Conservation (phyloP, 805 yeast species). For the Ogataea populi-albae region DNA sequence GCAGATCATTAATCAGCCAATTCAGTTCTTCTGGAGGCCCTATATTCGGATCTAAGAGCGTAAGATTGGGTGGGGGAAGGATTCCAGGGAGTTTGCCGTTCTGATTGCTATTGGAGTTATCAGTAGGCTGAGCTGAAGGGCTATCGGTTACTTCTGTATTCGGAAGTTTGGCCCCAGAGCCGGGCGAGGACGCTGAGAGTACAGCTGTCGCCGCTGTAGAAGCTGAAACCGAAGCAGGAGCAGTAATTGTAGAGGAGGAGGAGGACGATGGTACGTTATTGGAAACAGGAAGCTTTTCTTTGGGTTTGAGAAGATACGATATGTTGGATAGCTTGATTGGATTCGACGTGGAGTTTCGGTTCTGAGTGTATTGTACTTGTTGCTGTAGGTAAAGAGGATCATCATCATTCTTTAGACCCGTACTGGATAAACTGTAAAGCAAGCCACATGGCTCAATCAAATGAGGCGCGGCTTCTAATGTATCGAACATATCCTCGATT, state of each 20-base stretch:
- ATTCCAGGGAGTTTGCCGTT: conserved; percentile 6
- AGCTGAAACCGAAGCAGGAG: conserved; percentile 11
- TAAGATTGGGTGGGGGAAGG: conserved; percentile 22
- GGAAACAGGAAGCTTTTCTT: conserved; percentile 5
- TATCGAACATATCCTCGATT: conserved; percentile 64
- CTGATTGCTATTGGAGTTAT: neutral
- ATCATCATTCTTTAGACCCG: conserved; percentile 58
- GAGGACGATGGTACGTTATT: conserved; percentile 13
- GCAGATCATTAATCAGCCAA: conserved; percentile 67
- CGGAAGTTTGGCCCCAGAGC: neutral
- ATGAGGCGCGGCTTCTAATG: conserved; percentile 63
- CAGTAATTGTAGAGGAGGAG: conserved; percentile 18
- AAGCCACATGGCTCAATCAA: conserved; percentile 69
- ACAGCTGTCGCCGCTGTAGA: conserved; percentile 11
- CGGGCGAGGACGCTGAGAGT: conserved; percentile 8
- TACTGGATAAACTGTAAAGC: conserved; percentile 44
- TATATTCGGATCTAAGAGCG: conserved; percentile 25
- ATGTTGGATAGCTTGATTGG: conserved; percentile 26
- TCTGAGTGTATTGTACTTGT: conserved; percentile 12
- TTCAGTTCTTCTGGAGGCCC: conserved; percentile 62
- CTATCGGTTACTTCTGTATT: conserved; percentile 6
- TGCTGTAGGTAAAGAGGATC: conserved; percentile 26
- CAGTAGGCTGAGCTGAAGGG: neutral
- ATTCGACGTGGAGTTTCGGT: conserved; percentile 6
- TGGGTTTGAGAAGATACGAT: conserved; percentile 27